phyloP scores from a whole-genome alignment of 768 basidiomycete genomes.

The Lactarius indigo region DNA sequence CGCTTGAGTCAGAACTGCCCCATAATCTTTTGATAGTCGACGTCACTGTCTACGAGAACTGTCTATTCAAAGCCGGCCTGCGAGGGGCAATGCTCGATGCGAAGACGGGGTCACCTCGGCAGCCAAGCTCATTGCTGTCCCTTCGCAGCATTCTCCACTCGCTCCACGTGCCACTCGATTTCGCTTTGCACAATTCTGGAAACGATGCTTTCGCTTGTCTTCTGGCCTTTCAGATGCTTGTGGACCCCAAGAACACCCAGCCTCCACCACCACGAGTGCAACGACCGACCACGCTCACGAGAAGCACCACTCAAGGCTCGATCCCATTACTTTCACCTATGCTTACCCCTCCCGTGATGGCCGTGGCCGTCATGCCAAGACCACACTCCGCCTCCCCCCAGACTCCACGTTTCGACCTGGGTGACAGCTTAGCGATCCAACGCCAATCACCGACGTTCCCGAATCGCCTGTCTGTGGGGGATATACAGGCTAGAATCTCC shows the following conservation, averaged over 20 bases:
- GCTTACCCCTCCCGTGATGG: conserved; percentile 16
- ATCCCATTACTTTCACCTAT: conserved; percentile 21
- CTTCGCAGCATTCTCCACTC: conserved; percentile 62
- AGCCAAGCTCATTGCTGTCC: conserved; percentile 52
- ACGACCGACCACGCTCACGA: not conserved
- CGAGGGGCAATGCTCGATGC: conserved; percentile 62
- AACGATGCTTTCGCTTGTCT: conserved; percentile 74
- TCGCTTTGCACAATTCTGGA: conserved; percentile 66
- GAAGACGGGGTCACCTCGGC: conserved; percentile 50
- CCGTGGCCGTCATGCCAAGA: conserved; percentile 4
- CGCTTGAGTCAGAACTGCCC: conserved; percentile 53
- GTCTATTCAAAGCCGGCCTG: conserved; percentile 53
- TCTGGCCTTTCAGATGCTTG: conserved; percentile 63
- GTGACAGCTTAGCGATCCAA: not conserved
- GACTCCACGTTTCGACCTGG: not conserved
- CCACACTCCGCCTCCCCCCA: conserved; percentile 17
- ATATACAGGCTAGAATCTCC: not conserved
- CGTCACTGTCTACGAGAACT: conserved; percentile 58
- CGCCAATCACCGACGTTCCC: not conserved
- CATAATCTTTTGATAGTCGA: conserved; percentile 70
- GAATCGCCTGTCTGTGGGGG: conserved; percentile 13
- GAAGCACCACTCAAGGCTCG: conserved; percentile 8
- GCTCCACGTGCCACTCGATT: conserved; percentile 42
- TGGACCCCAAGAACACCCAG: conserved; percentile 50
- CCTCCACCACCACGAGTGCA: conserved; percentile 26